Evolutionary conservation across 495 filamentous ascomycete species (phyloP).

Genomic region (Xylaria nigripes): DNA sequence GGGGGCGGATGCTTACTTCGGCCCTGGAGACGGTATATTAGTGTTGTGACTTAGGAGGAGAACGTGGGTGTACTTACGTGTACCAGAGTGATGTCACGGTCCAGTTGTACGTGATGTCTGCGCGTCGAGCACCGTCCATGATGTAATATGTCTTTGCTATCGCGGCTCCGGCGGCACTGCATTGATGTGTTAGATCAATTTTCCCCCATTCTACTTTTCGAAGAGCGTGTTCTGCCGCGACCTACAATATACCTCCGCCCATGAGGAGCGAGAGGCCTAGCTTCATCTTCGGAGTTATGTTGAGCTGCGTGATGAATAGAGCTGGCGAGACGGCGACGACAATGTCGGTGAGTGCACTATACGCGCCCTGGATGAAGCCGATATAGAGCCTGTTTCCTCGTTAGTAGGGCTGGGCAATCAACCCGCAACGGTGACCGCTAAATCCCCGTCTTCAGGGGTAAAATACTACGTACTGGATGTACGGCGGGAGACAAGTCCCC

Average conservation of each 20-base stretch:
- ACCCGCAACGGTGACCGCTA: no score
- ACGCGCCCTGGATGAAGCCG: conserved; percentile 11
- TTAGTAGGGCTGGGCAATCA: neutral
- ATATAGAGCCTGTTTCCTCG: conserved; percentile 1
- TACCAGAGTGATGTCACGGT: conserved; percentile 11
- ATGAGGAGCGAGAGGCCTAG: conserved; percentile 31
- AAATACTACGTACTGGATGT: neutral
- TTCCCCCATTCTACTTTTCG: neutral
- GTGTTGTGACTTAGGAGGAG: neutral
- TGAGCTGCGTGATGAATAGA: conserved; percentile 28
- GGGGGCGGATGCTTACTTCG: neutral
- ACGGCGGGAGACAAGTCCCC: conserved; percentile 1
- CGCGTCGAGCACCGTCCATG: conserved; percentile 5
- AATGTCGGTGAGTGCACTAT: conserved; percentile 28
- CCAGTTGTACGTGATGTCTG: conserved; percentile 12
- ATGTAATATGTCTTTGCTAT: conserved; percentile 11
- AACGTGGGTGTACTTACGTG: conserved; percentile 7
- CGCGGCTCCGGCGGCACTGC: conserved; percentile 10
- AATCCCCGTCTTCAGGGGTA: no score
- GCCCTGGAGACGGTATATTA: neutral
- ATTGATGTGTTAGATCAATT: neutral
- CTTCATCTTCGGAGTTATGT: conserved; percentile 26
- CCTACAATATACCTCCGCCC: conserved; percentile 33
- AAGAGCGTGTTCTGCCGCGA: neutral
- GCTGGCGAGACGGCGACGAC: conserved; percentile 29